Percentiles rank a stretch among this genome's conserved stretches.
phyloP scores from a whole-genome alignment of 768 basidiomycete species.

The Kwoniella europaea region DNA sequence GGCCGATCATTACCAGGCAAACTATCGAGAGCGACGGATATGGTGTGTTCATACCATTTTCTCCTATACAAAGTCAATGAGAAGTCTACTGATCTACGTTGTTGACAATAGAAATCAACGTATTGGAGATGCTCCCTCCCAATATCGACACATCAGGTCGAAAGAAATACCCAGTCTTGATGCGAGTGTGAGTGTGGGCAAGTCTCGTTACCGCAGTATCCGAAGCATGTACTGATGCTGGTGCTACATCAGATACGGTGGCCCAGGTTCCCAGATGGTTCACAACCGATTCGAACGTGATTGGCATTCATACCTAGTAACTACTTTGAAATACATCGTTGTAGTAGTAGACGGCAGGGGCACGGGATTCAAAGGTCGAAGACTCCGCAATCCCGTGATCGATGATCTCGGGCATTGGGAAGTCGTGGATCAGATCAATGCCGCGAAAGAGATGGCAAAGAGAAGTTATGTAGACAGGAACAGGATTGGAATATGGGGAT shows the following conservation, averaged over 20 bases:
- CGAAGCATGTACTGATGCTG: not conserved
- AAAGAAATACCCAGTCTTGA: conserved; percentile 92
- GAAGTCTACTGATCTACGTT: conserved; percentile 26
- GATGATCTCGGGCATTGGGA: conserved; percentile 88
- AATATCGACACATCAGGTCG: conserved; percentile 93
- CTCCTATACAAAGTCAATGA: not conserved
- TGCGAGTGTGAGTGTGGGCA: conserved; percentile 68
- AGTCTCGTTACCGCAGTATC: not conserved
- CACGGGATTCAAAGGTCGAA: conserved; percentile 86
- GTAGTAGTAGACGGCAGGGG: conserved; percentile 91
- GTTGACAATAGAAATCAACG: conserved; percentile 72
- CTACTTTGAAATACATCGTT: conserved; percentile 78
- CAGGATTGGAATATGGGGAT: conserved; percentile 95
- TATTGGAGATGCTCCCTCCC: conserved; percentile 87
- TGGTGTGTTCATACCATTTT: conserved; percentile 62
- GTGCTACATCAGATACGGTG: conserved; percentile 72
- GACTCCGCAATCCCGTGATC: conserved; percentile 83
- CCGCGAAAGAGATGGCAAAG: conserved; percentile 82
- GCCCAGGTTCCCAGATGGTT: conserved; percentile 82
- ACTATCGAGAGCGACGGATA: conserved; percentile 81
- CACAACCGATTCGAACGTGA: conserved; percentile 70
- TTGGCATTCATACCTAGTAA: conserved; percentile 87
- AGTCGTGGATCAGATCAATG: conserved; percentile 84
- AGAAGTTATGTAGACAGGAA: conserved; percentile 85
- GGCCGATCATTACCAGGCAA: conserved; percentile 70